Conservation (phyloP, 768 basidiomycete species). For the Boletus reticulatus region DNA sequence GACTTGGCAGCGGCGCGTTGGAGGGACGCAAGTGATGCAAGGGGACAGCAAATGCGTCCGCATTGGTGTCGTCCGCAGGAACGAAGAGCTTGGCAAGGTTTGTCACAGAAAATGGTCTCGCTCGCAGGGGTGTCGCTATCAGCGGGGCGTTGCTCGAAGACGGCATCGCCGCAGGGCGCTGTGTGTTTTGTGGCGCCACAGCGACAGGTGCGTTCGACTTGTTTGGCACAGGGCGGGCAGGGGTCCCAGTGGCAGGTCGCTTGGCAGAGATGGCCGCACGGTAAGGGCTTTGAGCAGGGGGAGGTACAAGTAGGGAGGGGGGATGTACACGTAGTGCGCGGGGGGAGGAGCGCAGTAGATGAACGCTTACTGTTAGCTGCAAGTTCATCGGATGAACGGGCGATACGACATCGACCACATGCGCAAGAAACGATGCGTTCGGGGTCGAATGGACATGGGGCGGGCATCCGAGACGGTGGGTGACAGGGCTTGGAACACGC, state of each 20-base stretch:
- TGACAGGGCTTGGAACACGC: slow-evolving; percentile 75
- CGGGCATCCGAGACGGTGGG: slow-evolving; percentile 55
- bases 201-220: slow-evolving; percentile 76
- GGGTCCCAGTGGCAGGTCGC: slow-evolving; percentile 69
- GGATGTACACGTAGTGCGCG: slow-evolving; percentile 58
- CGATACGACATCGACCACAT: slow-evolving; percentile 58
- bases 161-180: slow-evolving; percentile 42
- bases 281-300: slow-evolving; percentile 61
- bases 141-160: slow-evolving; percentile 9
- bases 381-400: slow-evolving; percentile 38
- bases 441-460: slow-evolving; percentile 74
- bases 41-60: slow-evolving; percentile 81
- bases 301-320: slow-evolving; percentile 80
- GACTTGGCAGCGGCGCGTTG: slow-evolving; percentile 62
- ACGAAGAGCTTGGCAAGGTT: slow-evolving; percentile 72
- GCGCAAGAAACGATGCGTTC: slow-evolving; percentile 69
- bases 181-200: slow-evolving; percentile 69
- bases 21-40: slow-evolving; percentile 56
- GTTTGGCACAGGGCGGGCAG: slow-evolving; percentile 77
- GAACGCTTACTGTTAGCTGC: neutral
- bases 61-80: slow-evolving; percentile 90
- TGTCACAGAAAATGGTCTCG: slow-evolving; percentile 80
- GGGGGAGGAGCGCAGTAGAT: slow-evolving; percentile 27
- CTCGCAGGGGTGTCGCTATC: slow-evolving; percentile 34
- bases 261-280: slow-evolving; percentile 76